Conservation (phyloP, 176 grass and related monocot genomes). For the Luzula sylvatica region DNA sequence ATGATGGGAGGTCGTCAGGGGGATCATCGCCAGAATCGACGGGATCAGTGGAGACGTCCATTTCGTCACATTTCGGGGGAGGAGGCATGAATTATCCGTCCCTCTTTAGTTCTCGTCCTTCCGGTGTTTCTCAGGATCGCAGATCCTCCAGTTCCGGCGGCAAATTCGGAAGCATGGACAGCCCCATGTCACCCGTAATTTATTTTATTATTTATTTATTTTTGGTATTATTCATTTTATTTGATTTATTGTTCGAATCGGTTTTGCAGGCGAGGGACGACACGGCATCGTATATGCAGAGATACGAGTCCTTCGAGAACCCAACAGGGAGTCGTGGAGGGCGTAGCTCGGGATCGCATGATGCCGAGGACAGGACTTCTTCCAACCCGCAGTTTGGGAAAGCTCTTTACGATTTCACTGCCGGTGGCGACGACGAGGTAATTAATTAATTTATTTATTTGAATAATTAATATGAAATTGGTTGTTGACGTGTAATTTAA, state of each 20-base stretch:
- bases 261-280: slow-evolving; percentile 82
- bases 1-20: slow-evolving; percentile 90
- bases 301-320: slow-evolving; percentile 74
- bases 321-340: slow-evolving; percentile 51
- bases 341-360: slow-evolving; percentile 44
- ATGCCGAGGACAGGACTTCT: slow-evolving; percentile 50
- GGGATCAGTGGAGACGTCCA: slow-evolving; percentile 95
- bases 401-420: slow-evolving; percentile 95
- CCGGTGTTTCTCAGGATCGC: slow-evolving; percentile 40
- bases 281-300: slow-evolving; percentile 79
- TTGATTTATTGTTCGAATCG: no score
- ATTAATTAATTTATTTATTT: not conserved
- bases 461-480: not conserved
- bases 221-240: not conserved
- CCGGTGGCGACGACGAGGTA: slow-evolving; percentile 98
- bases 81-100: slow-evolving; percentile 84
- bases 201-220: not conserved
- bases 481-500: slow-evolving; percentile 13
- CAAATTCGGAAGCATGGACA: slow-evolving; percentile 26
- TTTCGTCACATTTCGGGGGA: slow-evolving; percentile 90
- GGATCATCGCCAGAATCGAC: slow-evolving; percentile 84
- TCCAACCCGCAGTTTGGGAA: slow-evolving; percentile 82
- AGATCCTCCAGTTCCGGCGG: slow-evolving; percentile 28
- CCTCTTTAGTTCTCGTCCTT: slow-evolving; percentile 87
- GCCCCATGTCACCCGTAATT: slow-evolving; percentile 13